Percentiles rank a stretch among this genome's conserved stretches.
Evolutionary conservation across 164 flowering plant genomes (phyloP).

Genomic region (Tetracentron sinense): DNA sequence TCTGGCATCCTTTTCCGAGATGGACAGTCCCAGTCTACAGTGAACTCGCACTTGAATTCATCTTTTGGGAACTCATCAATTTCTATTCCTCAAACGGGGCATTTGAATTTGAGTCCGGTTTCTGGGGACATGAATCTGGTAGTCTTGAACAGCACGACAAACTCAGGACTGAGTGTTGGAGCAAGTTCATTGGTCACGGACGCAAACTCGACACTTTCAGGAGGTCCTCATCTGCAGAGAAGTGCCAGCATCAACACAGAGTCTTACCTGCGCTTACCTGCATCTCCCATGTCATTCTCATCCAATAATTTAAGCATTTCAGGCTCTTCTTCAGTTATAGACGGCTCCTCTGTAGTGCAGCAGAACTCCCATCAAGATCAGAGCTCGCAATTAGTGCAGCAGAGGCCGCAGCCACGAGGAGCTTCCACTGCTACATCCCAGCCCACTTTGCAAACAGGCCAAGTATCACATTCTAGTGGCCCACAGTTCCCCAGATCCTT

Average conservation of each 20-base stretch:
- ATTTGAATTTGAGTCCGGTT: conserved; percentile 45
- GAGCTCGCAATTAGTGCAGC: too few relatives aligned
- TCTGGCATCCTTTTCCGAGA: conserved; percentile 90
- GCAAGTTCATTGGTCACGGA: conserved; percentile 95
- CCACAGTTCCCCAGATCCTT: conserved; percentile 39
- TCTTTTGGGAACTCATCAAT: conserved; percentile 69
- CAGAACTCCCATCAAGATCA: too few relatives aligned
- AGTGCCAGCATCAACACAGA: conserved; percentile 87
- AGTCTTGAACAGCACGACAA: conserved; percentile 59
- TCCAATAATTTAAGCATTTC: conserved; percentile 86
- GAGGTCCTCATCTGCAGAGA: conserved; percentile 91
- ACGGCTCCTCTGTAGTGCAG: conserved; percentile 66
- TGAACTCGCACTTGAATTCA: conserved; percentile 65
- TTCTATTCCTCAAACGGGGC: conserved; percentile 53
- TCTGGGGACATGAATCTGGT: conserved; percentile 72
- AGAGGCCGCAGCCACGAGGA: conserved; percentile 60
- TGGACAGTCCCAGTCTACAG: conserved; percentile 45
- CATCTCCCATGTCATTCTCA: conserved; percentile 89
- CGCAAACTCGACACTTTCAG: conserved; percentile 90
- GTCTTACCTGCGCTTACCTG: conserved; percentile 72
- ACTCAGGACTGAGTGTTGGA: conserved; percentile 89
- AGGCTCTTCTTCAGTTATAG: conserved; percentile 73
- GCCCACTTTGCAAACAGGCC: conserved; percentile 49
- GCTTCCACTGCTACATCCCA: conserved; percentile 76
- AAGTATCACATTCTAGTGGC: conserved; percentile 40